Conservation (phyloP, 768 basidiomycete species). For the Clathrus columnatus region DNA sequence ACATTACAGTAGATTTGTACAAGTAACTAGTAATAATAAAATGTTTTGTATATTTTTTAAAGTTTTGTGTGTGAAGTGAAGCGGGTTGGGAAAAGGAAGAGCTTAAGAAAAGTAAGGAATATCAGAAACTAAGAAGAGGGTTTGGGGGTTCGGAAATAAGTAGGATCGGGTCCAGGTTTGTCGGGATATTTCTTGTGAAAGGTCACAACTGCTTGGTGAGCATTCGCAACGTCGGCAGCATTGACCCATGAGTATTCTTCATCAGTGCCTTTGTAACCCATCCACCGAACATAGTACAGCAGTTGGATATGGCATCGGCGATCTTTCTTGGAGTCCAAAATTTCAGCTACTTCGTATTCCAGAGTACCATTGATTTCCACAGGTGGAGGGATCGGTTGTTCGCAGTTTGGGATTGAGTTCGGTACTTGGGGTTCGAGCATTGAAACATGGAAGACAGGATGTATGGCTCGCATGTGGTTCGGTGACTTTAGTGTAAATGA, state of each 20-base stretch:
- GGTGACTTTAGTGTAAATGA: constrained; percentile 9
- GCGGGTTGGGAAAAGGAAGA: no score
- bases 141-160: neutral
- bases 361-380: constrained; percentile 11
- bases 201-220: neutral
- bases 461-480: neutral
- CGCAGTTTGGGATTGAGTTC: constrained; percentile 12
- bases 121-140: no score
- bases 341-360: constrained; percentile 13
- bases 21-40: no score
- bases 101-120: no score
- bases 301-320: neutral
- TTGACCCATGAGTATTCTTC: neutral
- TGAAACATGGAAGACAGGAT: constrained; percentile 19
- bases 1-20: no score
- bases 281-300: neutral
- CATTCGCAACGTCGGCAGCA: neutral
- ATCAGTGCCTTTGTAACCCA: neutral
- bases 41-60: no score
- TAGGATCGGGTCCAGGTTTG: neutral
- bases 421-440: constrained; percentile 15
- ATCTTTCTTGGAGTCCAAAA: constrained; percentile 14
- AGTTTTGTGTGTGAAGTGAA: no score
- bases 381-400: constrained; percentile 12
- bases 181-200: neutral